phyloP scores from a whole-genome alignment of 345 rosid species.

The Arabidopsis suecica region DNA sequence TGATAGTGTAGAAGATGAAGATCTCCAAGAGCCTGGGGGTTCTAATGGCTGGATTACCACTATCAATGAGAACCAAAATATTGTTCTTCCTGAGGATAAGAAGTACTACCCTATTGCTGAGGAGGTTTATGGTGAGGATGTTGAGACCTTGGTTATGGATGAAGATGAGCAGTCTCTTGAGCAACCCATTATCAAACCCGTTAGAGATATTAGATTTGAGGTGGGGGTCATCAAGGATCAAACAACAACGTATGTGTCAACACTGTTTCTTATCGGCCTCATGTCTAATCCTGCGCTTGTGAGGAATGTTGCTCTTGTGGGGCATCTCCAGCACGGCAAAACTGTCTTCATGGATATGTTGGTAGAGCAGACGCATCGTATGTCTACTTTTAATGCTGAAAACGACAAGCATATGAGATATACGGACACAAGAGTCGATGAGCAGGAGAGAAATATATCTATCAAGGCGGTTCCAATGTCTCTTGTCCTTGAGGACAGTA shows the following conservation, averaged over 20 bases:
- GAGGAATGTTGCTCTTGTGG: constrained; percentile 96
- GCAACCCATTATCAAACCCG: constrained; percentile 88
- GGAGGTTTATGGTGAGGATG: constrained; percentile 96
- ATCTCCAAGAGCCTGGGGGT: constrained; percentile 55
- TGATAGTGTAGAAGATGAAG: constrained; percentile 71
- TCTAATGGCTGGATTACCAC: constrained; percentile 90
- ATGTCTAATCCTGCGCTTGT: constrained; percentile 90
- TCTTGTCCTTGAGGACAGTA: constrained; percentile 93
- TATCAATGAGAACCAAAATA: constrained; percentile 67
- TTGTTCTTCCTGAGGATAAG: constrained; percentile 96
- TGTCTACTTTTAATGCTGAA: constrained; percentile 73
- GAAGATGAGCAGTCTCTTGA: constrained; percentile 96
- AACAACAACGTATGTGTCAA: constrained; percentile 77
- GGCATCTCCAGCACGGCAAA: constrained; percentile 94
- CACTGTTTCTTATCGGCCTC: constrained; percentile 89
- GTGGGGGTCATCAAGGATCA: constrained; percentile 89
- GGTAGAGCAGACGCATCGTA: constrained; percentile 97
- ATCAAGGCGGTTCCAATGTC: constrained; percentile 97
- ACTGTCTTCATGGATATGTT: constrained; percentile 96
- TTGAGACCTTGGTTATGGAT: constrained; percentile 94
- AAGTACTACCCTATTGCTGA: constrained; percentile 97
- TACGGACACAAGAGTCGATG: constrained; percentile 93
- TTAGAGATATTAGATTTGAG: constrained; percentile 79
- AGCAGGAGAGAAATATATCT: constrained; percentile 94
- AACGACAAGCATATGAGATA: constrained; percentile 95